phyloP scores from a whole-genome alignment of 345 rosid genomes.

The Hirschfeldia incana region DNA sequence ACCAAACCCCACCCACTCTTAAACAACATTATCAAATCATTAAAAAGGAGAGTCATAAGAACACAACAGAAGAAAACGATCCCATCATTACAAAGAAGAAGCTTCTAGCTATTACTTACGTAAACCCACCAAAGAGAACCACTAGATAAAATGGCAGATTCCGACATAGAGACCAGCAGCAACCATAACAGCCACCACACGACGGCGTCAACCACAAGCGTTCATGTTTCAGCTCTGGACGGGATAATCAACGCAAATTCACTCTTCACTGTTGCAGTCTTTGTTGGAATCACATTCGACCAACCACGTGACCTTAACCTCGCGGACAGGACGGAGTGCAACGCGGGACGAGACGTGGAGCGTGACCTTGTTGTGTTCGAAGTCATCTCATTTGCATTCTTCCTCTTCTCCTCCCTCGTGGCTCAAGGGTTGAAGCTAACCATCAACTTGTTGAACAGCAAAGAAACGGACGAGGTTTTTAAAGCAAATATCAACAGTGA shows the following conservation, averaged over 20 bases:
- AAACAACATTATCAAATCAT: slow-evolving; percentile 17
- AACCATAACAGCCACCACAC: slow-evolving; percentile 1
- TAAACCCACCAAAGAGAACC: slow-evolving; percentile 15
- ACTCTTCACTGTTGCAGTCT: slow-evolving; percentile 40
- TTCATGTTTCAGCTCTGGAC: slow-evolving; percentile 38
- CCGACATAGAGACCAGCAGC: slow-evolving; percentile 26
- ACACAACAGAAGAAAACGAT: slow-evolving; percentile 14
- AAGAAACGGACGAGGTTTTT: slow-evolving; percentile 31
- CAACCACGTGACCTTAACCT: slow-evolving; percentile 31
- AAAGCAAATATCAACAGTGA: slow-evolving; percentile 29
- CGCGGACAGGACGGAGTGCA: slow-evolving; percentile 25
- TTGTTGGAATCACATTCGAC: slow-evolving; percentile 32
- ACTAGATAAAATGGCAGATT: slow-evolving; percentile 32
- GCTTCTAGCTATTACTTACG: neutral
- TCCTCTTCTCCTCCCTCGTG: slow-evolving; percentile 40
- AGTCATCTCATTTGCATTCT: slow-evolving; percentile 37
- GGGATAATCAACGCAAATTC: slow-evolving; percentile 36
- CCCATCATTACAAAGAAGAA: neutral
- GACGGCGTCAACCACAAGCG: slow-evolving; percentile 27
- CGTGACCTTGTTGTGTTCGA: slow-evolving; percentile 32
- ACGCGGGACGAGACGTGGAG: slow-evolving; percentile 34
- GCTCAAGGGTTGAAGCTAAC: slow-evolving; percentile 39
- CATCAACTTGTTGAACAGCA: slow-evolving; percentile 32
- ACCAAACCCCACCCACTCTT: slow-evolving; percentile 38
- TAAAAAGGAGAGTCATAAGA: neutral